Evolutionary conservation across 2,329 filamentous ascomycete genomes (phyloP).

Genomic region (Lachnellula subtilissima): DNA sequence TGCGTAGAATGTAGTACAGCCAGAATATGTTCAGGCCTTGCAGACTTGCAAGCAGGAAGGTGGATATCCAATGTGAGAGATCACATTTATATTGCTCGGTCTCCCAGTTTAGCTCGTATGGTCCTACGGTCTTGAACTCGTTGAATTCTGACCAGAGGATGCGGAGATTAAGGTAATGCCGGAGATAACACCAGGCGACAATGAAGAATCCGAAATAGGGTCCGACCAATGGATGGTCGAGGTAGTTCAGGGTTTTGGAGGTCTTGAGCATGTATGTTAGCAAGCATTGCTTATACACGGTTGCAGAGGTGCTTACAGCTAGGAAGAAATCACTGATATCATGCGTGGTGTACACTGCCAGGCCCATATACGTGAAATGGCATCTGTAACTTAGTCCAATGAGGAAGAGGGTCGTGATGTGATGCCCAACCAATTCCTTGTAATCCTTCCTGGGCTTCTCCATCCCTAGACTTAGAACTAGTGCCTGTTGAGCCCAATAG

Average conservation of each 20-base stretch:
- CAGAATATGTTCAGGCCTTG: conserved; percentile 77
- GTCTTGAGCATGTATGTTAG: conserved; percentile 47
- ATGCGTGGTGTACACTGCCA: conserved; percentile 90
- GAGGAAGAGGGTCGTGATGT: conserved; percentile 79
- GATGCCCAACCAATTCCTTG: conserved; percentile 85
- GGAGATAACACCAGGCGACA: conserved; percentile 78
- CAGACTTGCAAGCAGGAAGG: conserved; percentile 58
- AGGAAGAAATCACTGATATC: conserved; percentile 95
- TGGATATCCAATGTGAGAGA: conserved; percentile 63
- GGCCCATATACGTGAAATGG: conserved; percentile 91
- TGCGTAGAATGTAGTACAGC: conserved; percentile 71
- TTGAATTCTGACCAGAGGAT: conserved; percentile 72
- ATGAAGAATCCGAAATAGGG: conserved; percentile 86
- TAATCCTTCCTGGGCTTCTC: conserved; percentile 95
- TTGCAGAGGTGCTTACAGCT: conserved; percentile 55
- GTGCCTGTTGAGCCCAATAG: conserved; percentile 92
- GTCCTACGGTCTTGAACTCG: conserved; percentile 68
- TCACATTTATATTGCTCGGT: conserved; percentile 72
- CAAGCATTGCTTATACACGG: neutral
- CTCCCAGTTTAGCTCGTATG: conserved; percentile 71
- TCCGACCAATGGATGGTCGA: conserved; percentile 69
- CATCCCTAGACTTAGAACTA: conserved; percentile 80
- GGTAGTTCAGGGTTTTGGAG: conserved; percentile 87
- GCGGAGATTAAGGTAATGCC: conserved; percentile 75
- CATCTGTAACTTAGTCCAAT: conserved; percentile 88